Evolutionary conservation across 108 stramenopile genomes (phyloP), one percentile per base, ranked within the genome.

Genomic region (Nitzschia putrida): DNA sequence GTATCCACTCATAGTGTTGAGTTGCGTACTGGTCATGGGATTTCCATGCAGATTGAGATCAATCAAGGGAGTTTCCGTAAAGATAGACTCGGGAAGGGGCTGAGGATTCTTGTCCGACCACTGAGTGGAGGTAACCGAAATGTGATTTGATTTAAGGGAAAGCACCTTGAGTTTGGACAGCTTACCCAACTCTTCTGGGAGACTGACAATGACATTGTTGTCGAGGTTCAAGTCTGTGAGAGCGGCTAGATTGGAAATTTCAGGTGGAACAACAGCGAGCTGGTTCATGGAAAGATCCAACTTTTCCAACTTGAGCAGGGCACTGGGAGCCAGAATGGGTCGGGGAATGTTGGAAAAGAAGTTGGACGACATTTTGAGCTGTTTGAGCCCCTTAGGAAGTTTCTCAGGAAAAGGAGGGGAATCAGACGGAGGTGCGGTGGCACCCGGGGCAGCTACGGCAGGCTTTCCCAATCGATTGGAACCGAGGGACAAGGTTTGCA

Each of bases 31-130:
- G 0, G 88, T 83, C 85, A 94, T 73, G 21, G 68, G 64, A 82
- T 94, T 94, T 29, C 90, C 90, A 71, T 88, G 84, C 9, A 94
- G 64, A 69, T 88, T 94, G 76, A 94, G 67, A 75, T 94, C 93
- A 57, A 89, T 94, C 55, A 94, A 14, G 7, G 80, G 74, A 10
- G 93, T 91, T 58, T 88, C 61, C 21, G 50, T 57, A 68, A 91
- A 91, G 12, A 94, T 49, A 21, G 80, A 67, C 54, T 73, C 60
- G 12, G 93, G 90, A n/a, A 94, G 57, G 6, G 90, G 86, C 65
- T 94, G 93, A 51, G 92, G 92, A 80, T 88, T 81, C 13, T 26
- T 21, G 39, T 67, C 65, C 6, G 71, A 74, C 71, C 83, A 83
- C 18, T 72, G 78, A 0, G 85, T 83, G 11, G 68, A 64, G 24